Conservation (phyloP, 192 early-diverging fungal genomes). For the Backusella tarrabulga region DNA sequence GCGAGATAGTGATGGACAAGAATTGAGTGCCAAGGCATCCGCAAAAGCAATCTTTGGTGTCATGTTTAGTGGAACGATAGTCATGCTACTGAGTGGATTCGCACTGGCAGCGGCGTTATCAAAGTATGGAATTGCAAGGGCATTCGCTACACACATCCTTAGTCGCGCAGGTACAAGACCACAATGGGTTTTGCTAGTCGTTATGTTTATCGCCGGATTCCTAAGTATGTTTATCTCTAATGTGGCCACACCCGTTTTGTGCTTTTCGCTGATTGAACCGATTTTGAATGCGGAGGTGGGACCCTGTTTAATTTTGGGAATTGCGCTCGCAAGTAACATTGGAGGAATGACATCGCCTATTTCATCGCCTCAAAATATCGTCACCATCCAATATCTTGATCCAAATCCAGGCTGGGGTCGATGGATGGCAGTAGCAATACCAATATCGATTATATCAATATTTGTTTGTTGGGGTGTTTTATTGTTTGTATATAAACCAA, state of each 20-base stretch:
- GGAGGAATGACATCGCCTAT: slow-evolving; percentile 80
- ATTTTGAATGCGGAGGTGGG: slow-evolving; percentile 62
- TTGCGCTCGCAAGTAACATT: slow-evolving; percentile 69
- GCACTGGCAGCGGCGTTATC: slow-evolving; percentile 67
- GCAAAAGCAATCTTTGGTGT: slow-evolving; percentile 62
- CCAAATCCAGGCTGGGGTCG: slow-evolving; percentile 63
- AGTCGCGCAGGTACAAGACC: slow-evolving; percentile 67
- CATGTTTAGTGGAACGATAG: slow-evolving; percentile 76
- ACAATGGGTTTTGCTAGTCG: slow-evolving; percentile 62
- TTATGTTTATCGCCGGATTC: slow-evolving; percentile 74
- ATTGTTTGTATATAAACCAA: slow-evolving; percentile 60
- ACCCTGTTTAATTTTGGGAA: slow-evolving; percentile 66
- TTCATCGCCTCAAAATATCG: slow-evolving; percentile 74
- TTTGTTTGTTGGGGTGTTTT: slow-evolving; percentile 64
- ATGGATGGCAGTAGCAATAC: slow-evolving; percentile 68
- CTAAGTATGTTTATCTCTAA: slow-evolving; percentile 79
- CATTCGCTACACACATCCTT: slow-evolving; percentile 57
- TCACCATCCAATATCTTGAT: slow-evolving; percentile 68
- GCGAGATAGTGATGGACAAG: slow-evolving; percentile 36
- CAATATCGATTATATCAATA: slow-evolving; percentile 63
- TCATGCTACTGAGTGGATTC: slow-evolving; percentile 73
- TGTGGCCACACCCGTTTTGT: slow-evolving; percentile 75
- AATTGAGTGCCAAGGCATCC: slow-evolving; percentile 52
- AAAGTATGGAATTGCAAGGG: slow-evolving; percentile 73
- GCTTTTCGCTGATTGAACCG: slow-evolving; percentile 66